Evolutionary conservation across 1,284 basidiomycete genomes (phyloP), one percentile per base, ranked within the genome.

Genomic region (Trametes sp.): DNA sequence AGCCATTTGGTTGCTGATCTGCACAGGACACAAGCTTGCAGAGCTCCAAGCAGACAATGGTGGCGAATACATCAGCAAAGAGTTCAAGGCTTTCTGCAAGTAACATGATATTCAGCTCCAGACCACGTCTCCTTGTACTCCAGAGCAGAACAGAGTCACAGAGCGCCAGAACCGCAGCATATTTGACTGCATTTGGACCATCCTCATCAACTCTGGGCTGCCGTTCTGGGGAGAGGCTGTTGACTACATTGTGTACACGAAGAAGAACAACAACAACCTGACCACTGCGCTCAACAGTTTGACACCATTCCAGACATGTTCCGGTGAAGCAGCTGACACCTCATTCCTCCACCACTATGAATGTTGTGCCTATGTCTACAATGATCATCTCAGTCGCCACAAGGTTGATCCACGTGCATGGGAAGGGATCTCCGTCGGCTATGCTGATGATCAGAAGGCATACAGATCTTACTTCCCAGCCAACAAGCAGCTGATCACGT

Each of bases 171-270:
- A 80, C 61, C 66, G 70, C 5, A 81, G 71, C 29, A 16, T 70
- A 13, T 31, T 67, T 2, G 65, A 73, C 19, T 55, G 61, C 11
- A 67, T 62, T 4, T 61, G 71, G 1, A 70, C 70, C 1, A 61
- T 73, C 63, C 64, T 74, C 3, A 50, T 66, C 28, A 67, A 67
- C 23, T 56, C 65, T 13, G 63, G 74, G 1, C 62, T 81, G 6
- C 77, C 78, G 1, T 50, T 57, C 3, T 81, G 79, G 80, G 75
- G 75, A 8, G 74, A 81, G 55, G 80, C 80, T 3, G 64, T 78
- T 4, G 38, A 61, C 7, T 74, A 79, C 54, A 70, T 75, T 0
- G 66, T 62, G 23, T 80, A 75, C 71, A 26, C 80, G 3, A 67
- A 69, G 41, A 79, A 80, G 55, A 63, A 72, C 2, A n/a, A 33